Conservation (phyloP, 176 grass and related monocot species). For the Olyra latifolia region DNA sequence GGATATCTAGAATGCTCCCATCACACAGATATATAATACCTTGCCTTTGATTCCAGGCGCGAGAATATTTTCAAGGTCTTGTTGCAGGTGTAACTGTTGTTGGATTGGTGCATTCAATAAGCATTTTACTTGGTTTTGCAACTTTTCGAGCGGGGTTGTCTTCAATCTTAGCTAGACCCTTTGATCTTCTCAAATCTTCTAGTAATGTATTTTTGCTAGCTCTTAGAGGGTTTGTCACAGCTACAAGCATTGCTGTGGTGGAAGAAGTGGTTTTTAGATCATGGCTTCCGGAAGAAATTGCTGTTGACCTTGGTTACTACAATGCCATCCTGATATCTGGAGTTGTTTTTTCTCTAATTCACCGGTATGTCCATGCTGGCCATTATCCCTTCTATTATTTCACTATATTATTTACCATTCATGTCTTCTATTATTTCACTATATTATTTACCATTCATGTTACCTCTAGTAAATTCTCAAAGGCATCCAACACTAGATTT, state of each 20-base stretch:
- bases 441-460: slow-evolving; percentile 17
- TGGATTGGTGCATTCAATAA: slow-evolving; percentile 71
- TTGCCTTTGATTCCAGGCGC: slow-evolving; percentile 56
- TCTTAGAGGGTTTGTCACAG: slow-evolving; percentile 64
- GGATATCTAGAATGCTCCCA: background rate
- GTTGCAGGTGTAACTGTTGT: slow-evolving; percentile 68
- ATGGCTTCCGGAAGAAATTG: slow-evolving; percentile 87
- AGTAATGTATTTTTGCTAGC: slow-evolving; percentile 50
- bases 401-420: slow-evolving; percentile 18
- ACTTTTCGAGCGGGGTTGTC: slow-evolving; percentile 41
- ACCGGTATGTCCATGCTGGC: slow-evolving; percentile 58
- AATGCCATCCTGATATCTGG: slow-evolving; percentile 77
- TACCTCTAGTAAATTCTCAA: slow-evolving; percentile 24
- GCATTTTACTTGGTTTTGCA: slow-evolving; percentile 73
- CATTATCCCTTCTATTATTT: slow-evolving; percentile 18
- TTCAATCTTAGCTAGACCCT: slow-evolving; percentile 42
- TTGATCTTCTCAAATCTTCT: slow-evolving; percentile 64
- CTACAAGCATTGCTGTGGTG: slow-evolving; percentile 69
- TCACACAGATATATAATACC: slow-evolving; percentile 1
- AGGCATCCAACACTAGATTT: slow-evolving; percentile 2
- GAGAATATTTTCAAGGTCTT: slow-evolving; percentile 82
- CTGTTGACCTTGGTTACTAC: slow-evolving; percentile 80
- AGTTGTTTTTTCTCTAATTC: slow-evolving; percentile 74
- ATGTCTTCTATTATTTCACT: slow-evolving; percentile 28
- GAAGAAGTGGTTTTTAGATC: slow-evolving; percentile 96